Base-by-base conservation (phyloP, 306 rosid genomes). In the Crotalaria pallida region DNA sequence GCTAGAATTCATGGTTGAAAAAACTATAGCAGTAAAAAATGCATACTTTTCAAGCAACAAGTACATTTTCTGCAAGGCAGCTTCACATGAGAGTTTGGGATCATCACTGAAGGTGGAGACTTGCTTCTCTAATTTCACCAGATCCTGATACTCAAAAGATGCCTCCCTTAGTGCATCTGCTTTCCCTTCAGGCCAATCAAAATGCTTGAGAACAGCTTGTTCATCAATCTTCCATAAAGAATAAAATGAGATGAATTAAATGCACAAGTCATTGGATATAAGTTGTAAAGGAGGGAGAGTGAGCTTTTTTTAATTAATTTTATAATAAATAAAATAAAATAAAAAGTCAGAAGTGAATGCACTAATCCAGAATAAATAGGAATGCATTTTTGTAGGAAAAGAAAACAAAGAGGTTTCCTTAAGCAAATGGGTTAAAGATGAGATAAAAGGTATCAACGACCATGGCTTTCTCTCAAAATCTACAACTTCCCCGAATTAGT, bases 171-270 rank as follows among this genome's bases (percentile, higher is more conserved):
- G 64, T 61, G 96, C 93, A 77, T 91, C 97, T 22, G 89, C 91
- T 79, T 91, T 88, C 66, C 91, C 96, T 81, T 91, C 97, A 22
- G 97, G 97, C 97, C 97, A 91, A 81, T 88, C 97, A 34, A 91
- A 91, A 82, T 91, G 97, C 86, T 91, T 91, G 75, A 91, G 91
- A 57, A 91, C 96, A 19, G 97, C 96, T 82, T 89, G 83, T 67
- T 91, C 96, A 71, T 91, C 96, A 71, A 88, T 93, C 97, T 91
- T 71, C 26, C 44, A 50, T 44, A 58, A 47, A 26, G 34, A 48
- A 78, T 69, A 49, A 41, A 60, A 55, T 53, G 75, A 50, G 72
- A 66, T 22, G 53, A 38, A 74, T 66, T 17, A 64, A 51, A 64
- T 6, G 40, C 23, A 51, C 15, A 40, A 56, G 45, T 67, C 67